These are phyloP conservation scores for Teunomyces atbi DNA, from an alignment of 805 yeast species.

Conservation along the genomic window DNA sequence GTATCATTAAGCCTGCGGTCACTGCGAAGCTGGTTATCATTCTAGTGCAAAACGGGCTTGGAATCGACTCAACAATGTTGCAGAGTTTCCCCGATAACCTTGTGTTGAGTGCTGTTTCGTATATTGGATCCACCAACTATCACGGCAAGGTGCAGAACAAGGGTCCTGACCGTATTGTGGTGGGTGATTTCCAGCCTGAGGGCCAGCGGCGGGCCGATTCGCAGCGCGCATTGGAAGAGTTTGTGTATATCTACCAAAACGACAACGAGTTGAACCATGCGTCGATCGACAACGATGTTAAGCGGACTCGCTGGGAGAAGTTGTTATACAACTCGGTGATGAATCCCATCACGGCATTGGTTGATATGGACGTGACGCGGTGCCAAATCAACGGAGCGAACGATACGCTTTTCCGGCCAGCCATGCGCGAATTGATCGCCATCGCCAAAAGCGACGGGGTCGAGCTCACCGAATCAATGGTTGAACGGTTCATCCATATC, in stretches of 20 bases:
- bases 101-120: conserved; percentile 35
- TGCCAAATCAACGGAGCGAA: conserved; percentile 35
- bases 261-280: conserved; percentile 24
- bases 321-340: conserved; percentile 35
- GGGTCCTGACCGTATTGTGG: conserved; percentile 14
- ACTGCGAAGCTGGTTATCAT: conserved; percentile 25
- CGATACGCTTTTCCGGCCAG: conserved; percentile 43
- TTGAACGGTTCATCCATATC: conserved; percentile 50
- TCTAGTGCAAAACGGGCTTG: conserved; percentile 41
- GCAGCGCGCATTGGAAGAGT: conserved; percentile 16
- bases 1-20: conserved; percentile 30
- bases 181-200: conserved; percentile 17
- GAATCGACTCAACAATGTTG: conserved; percentile 33
- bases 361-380: conserved; percentile 33
- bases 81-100: conserved; percentile 31
- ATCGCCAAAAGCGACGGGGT: conserved; percentile 72
- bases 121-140: conserved; percentile 34
- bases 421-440: conserved; percentile 63
- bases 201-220: conserved; percentile 5
- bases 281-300: conserved; percentile 27
- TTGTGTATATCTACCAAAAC: conserved; percentile 28
- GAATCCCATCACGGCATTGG: conserved; percentile 35
- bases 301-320: conserved; percentile 39
- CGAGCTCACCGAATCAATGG: conserved; percentile 48
- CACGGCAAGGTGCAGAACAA: conserved; percentile 16